Conservation (phyloP, 1,284 basidiomycete species). For the Boletus subluridellus region DNA sequence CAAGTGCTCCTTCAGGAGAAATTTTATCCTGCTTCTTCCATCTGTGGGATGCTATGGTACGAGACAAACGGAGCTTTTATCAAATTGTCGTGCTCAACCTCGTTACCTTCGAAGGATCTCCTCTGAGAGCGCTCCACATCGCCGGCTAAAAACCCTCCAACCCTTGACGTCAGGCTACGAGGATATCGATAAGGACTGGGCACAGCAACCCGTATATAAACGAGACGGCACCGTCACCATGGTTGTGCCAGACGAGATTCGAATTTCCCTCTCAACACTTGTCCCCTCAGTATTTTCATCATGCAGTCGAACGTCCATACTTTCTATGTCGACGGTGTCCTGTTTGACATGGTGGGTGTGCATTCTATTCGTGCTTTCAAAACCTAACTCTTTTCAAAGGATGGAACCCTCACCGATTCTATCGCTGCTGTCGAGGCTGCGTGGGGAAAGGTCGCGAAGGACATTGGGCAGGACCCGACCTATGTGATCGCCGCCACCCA, state of each 20-base stretch:
- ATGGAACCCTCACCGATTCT: conserved; percentile 72
- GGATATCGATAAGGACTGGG: conserved; percentile 4
- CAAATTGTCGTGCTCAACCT: neutral
- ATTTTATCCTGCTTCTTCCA: neutral
- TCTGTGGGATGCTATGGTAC: neutral
- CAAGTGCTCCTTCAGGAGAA: neutral
- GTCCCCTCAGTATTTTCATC: neutral
- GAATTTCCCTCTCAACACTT: neutral
- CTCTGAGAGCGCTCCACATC: neutral
- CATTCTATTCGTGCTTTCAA: neutral
- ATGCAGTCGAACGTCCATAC: conserved; percentile 30
- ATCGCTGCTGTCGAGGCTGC: conserved; percentile 77
- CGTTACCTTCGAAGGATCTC: conserved; percentile 7
- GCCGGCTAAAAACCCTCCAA: conserved; percentile 4
- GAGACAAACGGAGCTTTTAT: conserved; percentile 16
- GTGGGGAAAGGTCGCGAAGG: conserved; percentile 71
- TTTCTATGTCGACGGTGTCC: conserved; percentile 59
- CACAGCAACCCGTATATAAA: conserved; percentile 25
- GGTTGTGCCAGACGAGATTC: conserved; percentile 11
- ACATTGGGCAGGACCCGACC: conserved; percentile 63
- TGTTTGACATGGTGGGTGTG: conserved; percentile 67
- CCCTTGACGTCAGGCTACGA: conserved; percentile 33
- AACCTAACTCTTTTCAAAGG: conserved; percentile 40
- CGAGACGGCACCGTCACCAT: neutral
- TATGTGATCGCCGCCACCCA: conserved; percentile 71